A percentile compares a stretch with the other conserved stretches of the same genome.
These are phyloP conservation scores for Coemansia sp. DNA, from an alignment of 192 early-diverging fungal species.

Conservation along the genomic window DNA sequence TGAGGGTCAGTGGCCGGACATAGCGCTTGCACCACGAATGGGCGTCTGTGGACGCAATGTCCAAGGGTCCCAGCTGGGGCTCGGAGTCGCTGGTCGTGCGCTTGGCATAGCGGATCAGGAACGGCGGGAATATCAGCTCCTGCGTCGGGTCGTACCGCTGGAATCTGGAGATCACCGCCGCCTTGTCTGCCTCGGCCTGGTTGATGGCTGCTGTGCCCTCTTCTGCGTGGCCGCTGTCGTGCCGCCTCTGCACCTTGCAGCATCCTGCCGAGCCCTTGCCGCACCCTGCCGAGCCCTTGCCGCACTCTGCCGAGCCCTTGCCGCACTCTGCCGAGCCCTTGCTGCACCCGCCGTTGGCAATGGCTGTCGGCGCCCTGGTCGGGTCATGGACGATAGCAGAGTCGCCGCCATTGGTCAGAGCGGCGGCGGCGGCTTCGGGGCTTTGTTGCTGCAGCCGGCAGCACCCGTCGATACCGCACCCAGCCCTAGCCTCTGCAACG, in stretches of 20 bases:
- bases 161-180: conserved; percentile 48
- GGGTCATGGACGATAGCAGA: not conserved
- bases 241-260: not conserved
- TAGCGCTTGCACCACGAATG: conserved; percentile 34
- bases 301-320: no score
- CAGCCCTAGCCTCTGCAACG: conserved; percentile 2
- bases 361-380: not conserved
- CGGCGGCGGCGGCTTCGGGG: not conserved
- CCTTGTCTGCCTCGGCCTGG: conserved; percentile 33
- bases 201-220: conserved; percentile 6
- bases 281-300: not conserved
- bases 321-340: not conserved
- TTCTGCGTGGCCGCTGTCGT: not conserved
- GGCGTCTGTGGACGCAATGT: conserved; percentile 7
- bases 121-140: conserved; percentile 69
- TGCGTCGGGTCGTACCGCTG: conserved; percentile 61
- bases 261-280: not conserved
- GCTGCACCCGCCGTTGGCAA: not conserved
- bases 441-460: conserved; percentile 49
- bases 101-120: conserved; percentile 59
- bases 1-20: conserved; percentile 57
- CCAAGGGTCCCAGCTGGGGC: conserved; percentile 19
- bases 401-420: no score
- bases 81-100: conserved; percentile 12
- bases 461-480: conserved; percentile 54